phyloP scores from a whole-genome alignment of 306 rosid genomes.

The Quercus gilva region DNA sequence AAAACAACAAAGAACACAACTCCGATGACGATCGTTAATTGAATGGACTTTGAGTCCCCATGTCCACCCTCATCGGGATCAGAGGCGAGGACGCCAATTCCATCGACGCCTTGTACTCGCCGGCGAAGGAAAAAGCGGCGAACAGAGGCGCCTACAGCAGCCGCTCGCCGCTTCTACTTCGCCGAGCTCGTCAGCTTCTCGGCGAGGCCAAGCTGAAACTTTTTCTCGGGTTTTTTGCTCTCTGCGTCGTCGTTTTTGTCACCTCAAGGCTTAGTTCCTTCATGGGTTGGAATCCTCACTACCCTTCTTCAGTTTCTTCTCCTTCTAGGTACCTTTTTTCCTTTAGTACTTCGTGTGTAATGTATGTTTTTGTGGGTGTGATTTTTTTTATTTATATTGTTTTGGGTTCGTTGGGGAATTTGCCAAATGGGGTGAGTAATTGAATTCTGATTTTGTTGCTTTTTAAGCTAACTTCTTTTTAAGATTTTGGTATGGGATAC shows the following conservation, averaged over 20 bases:
- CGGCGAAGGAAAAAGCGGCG: conserved; percentile 59
- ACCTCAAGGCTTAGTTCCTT: conserved; percentile 35
- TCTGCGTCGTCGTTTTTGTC: conserved; percentile 26
- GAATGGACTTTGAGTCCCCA: conserved; percentile 20
- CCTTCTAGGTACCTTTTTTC: conserved; percentile 29
- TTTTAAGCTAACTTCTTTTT: too few species aligned
- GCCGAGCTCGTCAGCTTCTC: conserved; percentile 32
- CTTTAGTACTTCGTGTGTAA: not conserved
- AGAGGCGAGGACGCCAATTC: conserved; percentile 11
- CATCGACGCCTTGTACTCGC: conserved; percentile 38
- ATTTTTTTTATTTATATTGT: not conserved
- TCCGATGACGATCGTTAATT: not conserved
- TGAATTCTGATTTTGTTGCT: too few species aligned
- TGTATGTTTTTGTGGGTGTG: not conserved
- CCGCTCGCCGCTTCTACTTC: conserved; percentile 27
- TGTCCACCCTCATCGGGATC: conserved; percentile 34
- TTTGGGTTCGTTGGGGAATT: not conserved
- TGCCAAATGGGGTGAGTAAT: not conserved
- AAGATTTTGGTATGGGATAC: too few species aligned
- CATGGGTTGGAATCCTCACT: conserved; percentile 51
- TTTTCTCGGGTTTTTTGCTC: conserved; percentile 12
- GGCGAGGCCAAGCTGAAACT: conserved; percentile 37
- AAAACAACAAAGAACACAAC: not conserved
- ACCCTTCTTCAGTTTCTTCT: conserved; percentile 38
- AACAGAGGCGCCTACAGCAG: conserved; percentile 25